Evolutionary conservation across 306 rosid species (phyloP).

Genomic region (Cucurbita pepo): DNA sequence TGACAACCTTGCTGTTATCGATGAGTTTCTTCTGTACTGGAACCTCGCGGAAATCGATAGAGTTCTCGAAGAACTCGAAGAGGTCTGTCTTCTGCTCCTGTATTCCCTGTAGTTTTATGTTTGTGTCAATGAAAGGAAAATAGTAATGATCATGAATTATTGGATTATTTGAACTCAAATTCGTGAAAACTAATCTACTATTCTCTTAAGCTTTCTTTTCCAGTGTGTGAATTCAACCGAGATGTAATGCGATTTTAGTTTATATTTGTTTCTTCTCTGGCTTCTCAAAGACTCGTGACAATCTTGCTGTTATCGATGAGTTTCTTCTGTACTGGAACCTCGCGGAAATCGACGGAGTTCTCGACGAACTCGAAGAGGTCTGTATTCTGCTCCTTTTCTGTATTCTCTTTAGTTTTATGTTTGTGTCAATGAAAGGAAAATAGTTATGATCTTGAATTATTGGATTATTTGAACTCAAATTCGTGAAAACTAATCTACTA

Average conservation of each 20-base stretch:
- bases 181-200: background rate
- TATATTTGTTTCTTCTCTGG: slow-evolving; percentile 35
- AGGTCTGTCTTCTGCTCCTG: slow-evolving; percentile 24
- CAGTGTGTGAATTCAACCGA: background rate
- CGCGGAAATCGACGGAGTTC: slow-evolving; percentile 80
- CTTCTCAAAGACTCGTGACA: slow-evolving; percentile 73
- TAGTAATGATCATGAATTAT: background rate
- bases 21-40: slow-evolving; percentile 91
- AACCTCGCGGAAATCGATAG: slow-evolving; percentile 83
- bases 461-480: background rate
- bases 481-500: background rate
- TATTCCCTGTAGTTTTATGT: background rate
- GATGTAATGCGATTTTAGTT: background rate
- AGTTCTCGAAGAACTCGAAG: slow-evolving; percentile 92
- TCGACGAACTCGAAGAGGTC: slow-evolving; percentile 97
- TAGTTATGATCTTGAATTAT: background rate
- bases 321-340: slow-evolving; percentile 92
- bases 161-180: background rate
- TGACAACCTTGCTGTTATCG: slow-evolving; percentile 70
- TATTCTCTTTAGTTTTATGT: background rate
- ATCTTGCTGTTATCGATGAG: slow-evolving; percentile 89
- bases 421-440: background rate
- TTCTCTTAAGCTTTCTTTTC: background rate
- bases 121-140: background rate
- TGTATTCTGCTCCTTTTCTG: background rate